Percentiles rank a stretch among this genome's conserved stretches.
Evolutionary conservation across 73 alveolate genomes (phyloP).

Genomic region (Halteria grandinella): DNA sequence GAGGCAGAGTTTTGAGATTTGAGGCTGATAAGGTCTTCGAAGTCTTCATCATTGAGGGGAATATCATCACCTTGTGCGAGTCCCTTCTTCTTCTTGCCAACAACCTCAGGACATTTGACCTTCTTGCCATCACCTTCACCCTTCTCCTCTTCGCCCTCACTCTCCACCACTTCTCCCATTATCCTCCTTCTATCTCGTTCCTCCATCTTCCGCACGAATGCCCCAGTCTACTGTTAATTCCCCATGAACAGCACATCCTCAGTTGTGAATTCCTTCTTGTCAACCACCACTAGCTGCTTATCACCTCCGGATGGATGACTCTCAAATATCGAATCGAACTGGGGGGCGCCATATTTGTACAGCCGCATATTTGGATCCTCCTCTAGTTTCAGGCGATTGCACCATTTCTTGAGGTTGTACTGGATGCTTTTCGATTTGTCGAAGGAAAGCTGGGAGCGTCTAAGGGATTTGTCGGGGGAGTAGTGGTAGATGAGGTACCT

Average conservation of each 20-base stretch:
- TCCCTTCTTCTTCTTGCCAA: neutral
- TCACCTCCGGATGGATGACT: no score
- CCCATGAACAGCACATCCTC: constrained; percentile 30
- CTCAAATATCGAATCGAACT: neutral
- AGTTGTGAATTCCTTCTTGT: neutral
- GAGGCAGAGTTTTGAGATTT: constrained; percentile 9
- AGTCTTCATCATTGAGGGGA: constrained; percentile 15
- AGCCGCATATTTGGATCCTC: neutral
- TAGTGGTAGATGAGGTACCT: no score
- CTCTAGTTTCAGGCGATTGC: neutral
- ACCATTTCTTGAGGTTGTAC: constrained; percentile 26
- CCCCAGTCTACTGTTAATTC: neutral
- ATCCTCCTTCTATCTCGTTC: neutral
- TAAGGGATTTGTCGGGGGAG: no score
- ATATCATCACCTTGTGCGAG: neutral
- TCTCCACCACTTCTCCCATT: constrained; percentile 15
- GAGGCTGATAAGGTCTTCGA: constrained; percentile 5
- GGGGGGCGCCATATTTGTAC: constrained; percentile 12
- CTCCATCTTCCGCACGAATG: neutral
- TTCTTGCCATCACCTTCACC: neutral
- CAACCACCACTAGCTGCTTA: no score
- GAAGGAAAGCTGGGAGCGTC: neutral
- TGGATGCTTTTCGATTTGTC: constrained; percentile 20
- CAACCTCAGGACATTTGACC: neutral
- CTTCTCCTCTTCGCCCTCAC: neutral